Evolutionary conservation across 2,329 filamentous ascomycete genomes (phyloP).

Genomic region (Trichoderma sp.): DNA sequence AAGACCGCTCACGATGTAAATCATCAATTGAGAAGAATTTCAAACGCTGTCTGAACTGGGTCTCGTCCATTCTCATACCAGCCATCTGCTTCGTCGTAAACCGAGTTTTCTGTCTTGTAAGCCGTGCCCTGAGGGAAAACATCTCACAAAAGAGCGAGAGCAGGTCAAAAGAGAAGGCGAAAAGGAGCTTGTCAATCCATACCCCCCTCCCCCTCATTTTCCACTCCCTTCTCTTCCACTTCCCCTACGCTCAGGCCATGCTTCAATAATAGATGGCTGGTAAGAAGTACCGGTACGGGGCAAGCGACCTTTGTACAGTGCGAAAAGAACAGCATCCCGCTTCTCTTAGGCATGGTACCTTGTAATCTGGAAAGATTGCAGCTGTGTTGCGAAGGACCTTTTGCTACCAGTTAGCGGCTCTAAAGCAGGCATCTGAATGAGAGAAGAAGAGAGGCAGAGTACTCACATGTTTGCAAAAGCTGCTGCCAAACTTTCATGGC

Average conservation of each 20-base stretch:
- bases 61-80: conserved; percentile 17
- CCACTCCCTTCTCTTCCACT: background rate
- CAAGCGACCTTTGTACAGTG: conserved; percentile 16
- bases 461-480: background rate
- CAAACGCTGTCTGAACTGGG: conserved; percentile 7
- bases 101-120: background rate
- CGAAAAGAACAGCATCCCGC: background rate
- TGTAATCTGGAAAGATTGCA: background rate
- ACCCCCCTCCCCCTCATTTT: conserved; percentile 21
- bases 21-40: conserved; percentile 9
- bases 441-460: background rate
- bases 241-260: conserved; percentile 24
- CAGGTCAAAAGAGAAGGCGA: background rate
- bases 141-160: background rate
- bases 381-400: background rate
- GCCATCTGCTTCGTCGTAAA: conserved; percentile 3
- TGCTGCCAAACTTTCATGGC: no score
- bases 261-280: conserved; percentile 28
- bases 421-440: background rate
- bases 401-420: background rate
- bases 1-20: conserved; percentile 22
- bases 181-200: conserved; percentile 22
- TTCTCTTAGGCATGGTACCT: background rate
- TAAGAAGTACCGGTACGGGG: conserved; percentile 26
- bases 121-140: background rate